These are phyloP conservation scores for Plectosphaerella cucumerina DNA, from an alignment of 2,329 filamentous ascomycete species.

Conservation along the genomic window DNA sequence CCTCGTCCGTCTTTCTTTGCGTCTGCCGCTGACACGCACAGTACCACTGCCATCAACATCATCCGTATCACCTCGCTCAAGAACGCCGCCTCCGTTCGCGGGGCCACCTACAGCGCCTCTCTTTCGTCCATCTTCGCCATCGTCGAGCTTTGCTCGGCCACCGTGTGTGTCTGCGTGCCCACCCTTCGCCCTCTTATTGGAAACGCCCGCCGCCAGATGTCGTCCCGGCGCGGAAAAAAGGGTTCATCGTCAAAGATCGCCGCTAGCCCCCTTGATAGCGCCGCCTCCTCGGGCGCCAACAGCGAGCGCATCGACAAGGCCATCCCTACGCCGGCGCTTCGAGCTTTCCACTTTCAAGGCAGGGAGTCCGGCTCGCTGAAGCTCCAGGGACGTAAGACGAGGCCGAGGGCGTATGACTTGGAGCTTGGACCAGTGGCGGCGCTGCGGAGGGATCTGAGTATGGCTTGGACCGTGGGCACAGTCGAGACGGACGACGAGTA, in stretches of 20 bases:
- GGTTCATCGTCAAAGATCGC: background rate
- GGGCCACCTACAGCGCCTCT: slow-evolving; percentile 27
- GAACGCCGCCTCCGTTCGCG: slow-evolving; percentile 17
- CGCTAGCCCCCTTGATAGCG: background rate
- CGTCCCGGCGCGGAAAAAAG: background rate
- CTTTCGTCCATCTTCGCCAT: slow-evolving; percentile 30
- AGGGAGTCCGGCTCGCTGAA: background rate
- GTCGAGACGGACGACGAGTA: background rate
- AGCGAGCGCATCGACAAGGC: background rate
- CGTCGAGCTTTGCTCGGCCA: slow-evolving; percentile 32
- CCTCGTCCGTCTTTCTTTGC: fast-evolving
- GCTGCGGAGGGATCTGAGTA: background rate
- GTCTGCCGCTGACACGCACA: background rate
- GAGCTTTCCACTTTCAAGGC: background rate
- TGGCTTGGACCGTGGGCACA: background rate
- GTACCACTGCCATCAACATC: slow-evolving; percentile 7
- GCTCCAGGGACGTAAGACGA: background rate
- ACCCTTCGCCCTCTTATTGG: slow-evolving; percentile 27
- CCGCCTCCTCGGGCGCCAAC: background rate
- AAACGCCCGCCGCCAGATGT: slow-evolving; percentile 10
- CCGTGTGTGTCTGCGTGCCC: slow-evolving; percentile 34
- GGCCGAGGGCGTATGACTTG: background rate
- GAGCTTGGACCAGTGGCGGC: background rate
- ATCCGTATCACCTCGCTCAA: slow-evolving; percentile 26
- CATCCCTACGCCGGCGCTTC: background rate